phyloP scores from a whole-genome alignment of 176 grass and related monocot species.

The Dactylis glomerata region DNA sequence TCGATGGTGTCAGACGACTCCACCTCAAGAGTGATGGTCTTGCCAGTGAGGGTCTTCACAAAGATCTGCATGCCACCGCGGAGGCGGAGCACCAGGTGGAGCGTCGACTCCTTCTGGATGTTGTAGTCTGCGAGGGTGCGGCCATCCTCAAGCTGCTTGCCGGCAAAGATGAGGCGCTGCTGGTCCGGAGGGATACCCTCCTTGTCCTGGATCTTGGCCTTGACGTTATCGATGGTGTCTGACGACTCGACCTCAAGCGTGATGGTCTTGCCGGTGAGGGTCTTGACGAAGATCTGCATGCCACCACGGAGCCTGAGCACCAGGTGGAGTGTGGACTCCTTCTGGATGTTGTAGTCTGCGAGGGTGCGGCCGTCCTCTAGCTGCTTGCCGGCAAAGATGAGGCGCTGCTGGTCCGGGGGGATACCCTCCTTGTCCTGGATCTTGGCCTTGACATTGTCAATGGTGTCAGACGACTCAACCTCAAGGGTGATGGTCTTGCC shows the following conservation, averaged over 20 bases:
- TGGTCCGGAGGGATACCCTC: constrained; percentile 69
- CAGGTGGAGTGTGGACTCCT: constrained; percentile 65
- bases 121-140: constrained; percentile 59
- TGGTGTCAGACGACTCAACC: constrained; percentile 52
- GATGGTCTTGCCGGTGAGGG: constrained; percentile 69
- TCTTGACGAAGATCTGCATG: constrained; percentile 75
- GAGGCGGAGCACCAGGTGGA: constrained; percentile 41
- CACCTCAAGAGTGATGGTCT: constrained; percentile 72
- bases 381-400: constrained; percentile 63
- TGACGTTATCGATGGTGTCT: constrained; percentile 61
- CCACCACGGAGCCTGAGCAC: constrained; percentile 46
- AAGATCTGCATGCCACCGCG: constrained; percentile 62
- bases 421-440: constrained; percentile 80
- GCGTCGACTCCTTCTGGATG: constrained; percentile 81
- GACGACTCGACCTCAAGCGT: constrained; percentile 56
- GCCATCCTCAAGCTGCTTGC: constrained; percentile 71
- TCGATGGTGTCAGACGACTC: constrained; percentile 46
- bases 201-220: constrained; percentile 82
- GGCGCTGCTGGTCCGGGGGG: constrained; percentile 60
- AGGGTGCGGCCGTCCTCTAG: constrained; percentile 65
- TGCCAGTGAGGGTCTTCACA: constrained; percentile 63
- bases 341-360: constrained; percentile 71
- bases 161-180: constrained; percentile 60
- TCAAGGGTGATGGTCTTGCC: constrained; percentile 58
- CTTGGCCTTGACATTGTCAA: constrained; percentile 56